Evolutionary conservation across 169 alveolate genomes (phyloP), one percentile per base, ranked within the genome.

Genomic region (Theileria sp.): DNA sequence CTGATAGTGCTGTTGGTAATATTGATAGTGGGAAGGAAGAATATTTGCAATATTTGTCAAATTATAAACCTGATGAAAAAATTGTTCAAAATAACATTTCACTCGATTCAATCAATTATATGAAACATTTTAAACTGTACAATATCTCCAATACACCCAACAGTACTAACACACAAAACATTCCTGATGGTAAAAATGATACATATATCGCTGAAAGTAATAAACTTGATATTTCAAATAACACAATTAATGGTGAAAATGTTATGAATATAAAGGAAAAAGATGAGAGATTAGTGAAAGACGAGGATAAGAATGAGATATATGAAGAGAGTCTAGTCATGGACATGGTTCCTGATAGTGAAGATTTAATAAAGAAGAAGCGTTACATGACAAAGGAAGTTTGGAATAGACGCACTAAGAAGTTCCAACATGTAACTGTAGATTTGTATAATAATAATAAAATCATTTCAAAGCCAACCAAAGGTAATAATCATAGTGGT

Each of bases 401-500:
- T 38, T 85, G 91, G 91, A 81, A 85, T 60, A 84, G 87, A 13
- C 74, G 75, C 79, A 85, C 76, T 58, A 85, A 79, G 84, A 77
- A 79, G 76, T 85, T 67, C 61, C 74, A 65, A 26, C 77, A 85
- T 58, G 87, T 78, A 28, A 85, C 83, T 15, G 85, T 85, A 50
- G 91, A 85, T 68, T 25, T 72, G 19, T 54, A 71, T 51, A 85
- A 86, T 36, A 85, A 85, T 30, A 73, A 80, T 28, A 86, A 76
- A 0, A 50, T 66, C 26, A 21, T 64, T 17, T 30, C 72, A 21
- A 44, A 44, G 19, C 54, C 19, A 1, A 44, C 54, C 54, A 64
- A 23, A 4, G 13, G 25, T 15, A 28, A 19, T 21, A 21, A 19
- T n/a, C 36, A 19, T 1, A 30, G 67, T 25, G 26, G 26, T 21